Conservation (phyloP, 768 basidiomycete species). For the Leccinum aurantiacum region DNA sequence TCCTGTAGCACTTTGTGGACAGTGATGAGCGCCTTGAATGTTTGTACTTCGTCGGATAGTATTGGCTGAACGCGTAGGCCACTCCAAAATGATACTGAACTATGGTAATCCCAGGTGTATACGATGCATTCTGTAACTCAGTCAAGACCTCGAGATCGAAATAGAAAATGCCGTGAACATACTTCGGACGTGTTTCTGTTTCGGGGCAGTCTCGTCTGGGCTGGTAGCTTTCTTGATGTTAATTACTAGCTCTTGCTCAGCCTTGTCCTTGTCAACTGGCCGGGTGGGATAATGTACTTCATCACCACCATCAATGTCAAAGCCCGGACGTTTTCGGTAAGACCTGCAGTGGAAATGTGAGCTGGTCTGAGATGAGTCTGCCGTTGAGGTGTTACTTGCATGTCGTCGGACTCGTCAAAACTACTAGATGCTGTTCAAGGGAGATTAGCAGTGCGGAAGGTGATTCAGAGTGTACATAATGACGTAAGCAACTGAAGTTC, state of each 20-base stretch:
- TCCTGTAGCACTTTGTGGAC: conserved; percentile 99
- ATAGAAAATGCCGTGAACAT: conserved; percentile 35
- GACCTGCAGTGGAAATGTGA: conserved; percentile 30
- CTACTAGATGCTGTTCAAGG: too few species aligned
- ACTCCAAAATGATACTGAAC: conserved; percentile 97
- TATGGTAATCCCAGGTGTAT: conserved; percentile 99
- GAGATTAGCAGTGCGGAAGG: too few species aligned
- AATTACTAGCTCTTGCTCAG: conserved; percentile 87
- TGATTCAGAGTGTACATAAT: neutral
- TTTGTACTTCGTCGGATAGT: conserved; percentile 94
- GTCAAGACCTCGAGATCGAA: conserved; percentile 16
- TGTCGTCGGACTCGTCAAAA: conserved; percentile 1
- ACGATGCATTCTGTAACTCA: conserved; percentile 83
- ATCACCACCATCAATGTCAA: conserved; percentile 72
- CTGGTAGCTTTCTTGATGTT: conserved; percentile 99
- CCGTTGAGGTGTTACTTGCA: conserved; percentile 24
- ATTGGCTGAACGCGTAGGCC: conserved; percentile 96
- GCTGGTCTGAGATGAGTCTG: neutral
- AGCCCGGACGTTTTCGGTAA: conserved; percentile 38
- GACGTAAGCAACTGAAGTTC: neutral
- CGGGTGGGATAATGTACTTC: conserved; percentile 91
- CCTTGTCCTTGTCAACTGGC: conserved; percentile 98
- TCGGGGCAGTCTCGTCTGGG: conserved; percentile 93
- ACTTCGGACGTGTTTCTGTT: conserved; percentile 99
- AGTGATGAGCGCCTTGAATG: conserved; percentile 96